phyloP scores from a whole-genome alignment of 768 basidiomycete genomes.

The Coprinopsis marcescibilis region DNA sequence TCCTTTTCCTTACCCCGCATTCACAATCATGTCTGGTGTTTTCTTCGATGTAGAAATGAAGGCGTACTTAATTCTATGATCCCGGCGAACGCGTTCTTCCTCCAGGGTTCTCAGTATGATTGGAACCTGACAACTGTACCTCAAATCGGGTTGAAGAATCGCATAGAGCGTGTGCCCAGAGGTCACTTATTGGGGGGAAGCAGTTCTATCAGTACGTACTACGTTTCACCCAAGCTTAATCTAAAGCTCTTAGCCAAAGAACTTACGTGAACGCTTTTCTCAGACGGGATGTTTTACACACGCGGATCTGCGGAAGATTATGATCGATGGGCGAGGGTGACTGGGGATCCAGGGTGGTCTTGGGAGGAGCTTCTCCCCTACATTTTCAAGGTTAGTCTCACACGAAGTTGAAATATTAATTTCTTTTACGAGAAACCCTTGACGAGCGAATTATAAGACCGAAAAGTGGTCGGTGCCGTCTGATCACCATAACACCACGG shows the following conservation, averaged over 20 bases:
- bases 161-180: slow-evolving; percentile 16
- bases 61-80: slow-evolving; percentile 18
- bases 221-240: neutral
- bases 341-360: slow-evolving; percentile 23
- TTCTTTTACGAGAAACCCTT: too few relatives aligned
- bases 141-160: slow-evolving; percentile 19
- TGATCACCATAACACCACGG: slow-evolving; percentile 25
- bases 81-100: slow-evolving; percentile 16
- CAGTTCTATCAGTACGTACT: slow-evolving; percentile 19
- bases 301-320: slow-evolving; percentile 21
- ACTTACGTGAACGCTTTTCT: neutral
- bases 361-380: slow-evolving; percentile 21
- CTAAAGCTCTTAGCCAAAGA: neutral
- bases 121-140: slow-evolving; percentile 27
- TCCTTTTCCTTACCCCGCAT: neutral
- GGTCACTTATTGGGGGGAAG: slow-evolving; percentile 27
- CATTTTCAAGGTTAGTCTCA: slow-evolving; percentile 17
- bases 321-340: slow-evolving; percentile 16
- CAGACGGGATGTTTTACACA: slow-evolving; percentile 22
- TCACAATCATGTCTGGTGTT: neutral
- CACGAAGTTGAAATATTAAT: too few relatives aligned
- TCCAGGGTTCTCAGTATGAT: slow-evolving; percentile 17
- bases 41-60: slow-evolving; percentile 14
- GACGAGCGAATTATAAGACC: slow-evolving; percentile 17
- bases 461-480: slow-evolving; percentile 24